These are phyloP conservation scores for Omphalotus olearius DNA, from an alignment of 1,284 basidiomycete genomes.

Conservation along the genomic window DNA sequence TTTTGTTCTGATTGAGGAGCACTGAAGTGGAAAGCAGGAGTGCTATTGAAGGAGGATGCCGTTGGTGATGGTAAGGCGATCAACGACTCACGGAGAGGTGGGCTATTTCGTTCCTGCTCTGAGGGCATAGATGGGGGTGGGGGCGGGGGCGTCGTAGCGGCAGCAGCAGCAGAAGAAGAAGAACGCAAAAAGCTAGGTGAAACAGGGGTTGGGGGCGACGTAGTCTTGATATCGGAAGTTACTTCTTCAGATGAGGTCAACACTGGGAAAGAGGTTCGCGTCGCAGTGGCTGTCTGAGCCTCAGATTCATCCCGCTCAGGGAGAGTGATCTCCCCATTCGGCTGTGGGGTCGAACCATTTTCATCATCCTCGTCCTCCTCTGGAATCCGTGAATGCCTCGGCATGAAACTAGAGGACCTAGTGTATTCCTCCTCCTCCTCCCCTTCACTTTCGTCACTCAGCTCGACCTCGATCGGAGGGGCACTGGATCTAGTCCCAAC, in stretches of 20 bases:
- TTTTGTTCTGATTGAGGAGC: conserved; percentile 15
- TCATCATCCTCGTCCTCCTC: conserved; percentile 62
- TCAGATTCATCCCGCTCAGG: conserved; percentile 30
- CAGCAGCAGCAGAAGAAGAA: conserved; percentile 15
- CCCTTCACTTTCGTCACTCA: conserved; percentile 80
- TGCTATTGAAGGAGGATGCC: conserved; percentile 24
- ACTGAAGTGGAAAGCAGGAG: conserved; percentile 8
- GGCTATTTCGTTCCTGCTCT: conserved; percentile 5
- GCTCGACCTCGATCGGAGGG: conserved; percentile 71
- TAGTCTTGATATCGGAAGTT: neutral
- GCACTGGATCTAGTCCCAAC: conserved; percentile 30
- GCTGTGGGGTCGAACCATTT: conserved; percentile 11
- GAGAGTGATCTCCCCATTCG: conserved; percentile 17
- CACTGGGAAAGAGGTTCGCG: conserved; percentile 35
- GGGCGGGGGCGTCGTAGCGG: conserved; percentile 17
- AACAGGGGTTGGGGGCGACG: conserved; percentile 10
- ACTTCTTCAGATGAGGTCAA: conserved; percentile 13
- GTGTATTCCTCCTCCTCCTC: conserved; percentile 43
- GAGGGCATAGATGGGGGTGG: neutral
- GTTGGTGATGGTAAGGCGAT: conserved; percentile 36
- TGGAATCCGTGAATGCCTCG: conserved; percentile 52
- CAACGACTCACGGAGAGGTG: conserved; percentile 19
- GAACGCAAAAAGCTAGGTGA: conserved; percentile 16
- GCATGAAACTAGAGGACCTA: conserved; percentile 27
- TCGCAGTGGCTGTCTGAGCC: conserved; percentile 40